These are phyloP conservation scores for Citrus trifoliata DNA, from an alignment of 345 rosid species.

Conservation along the genomic window DNA sequence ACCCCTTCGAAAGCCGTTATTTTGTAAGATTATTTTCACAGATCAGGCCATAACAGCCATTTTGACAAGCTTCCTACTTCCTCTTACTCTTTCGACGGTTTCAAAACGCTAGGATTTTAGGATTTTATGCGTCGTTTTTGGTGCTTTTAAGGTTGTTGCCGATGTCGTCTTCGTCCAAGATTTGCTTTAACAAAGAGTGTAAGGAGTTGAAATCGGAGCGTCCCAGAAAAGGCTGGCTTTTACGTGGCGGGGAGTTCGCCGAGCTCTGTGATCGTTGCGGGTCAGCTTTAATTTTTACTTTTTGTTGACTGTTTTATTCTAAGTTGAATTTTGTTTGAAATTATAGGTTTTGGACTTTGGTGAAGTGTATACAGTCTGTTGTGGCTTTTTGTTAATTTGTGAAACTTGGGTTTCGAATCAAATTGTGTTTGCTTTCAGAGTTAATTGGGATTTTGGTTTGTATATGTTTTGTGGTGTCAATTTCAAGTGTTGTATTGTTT, in stretches of 20 bases:
- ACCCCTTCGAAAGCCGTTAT: constrained; percentile 5
- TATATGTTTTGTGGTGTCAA: not conserved
- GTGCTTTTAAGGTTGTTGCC: constrained; percentile 7
- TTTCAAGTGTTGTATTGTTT: not conserved
- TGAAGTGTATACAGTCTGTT: not conserved
- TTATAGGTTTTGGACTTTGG: constrained; percentile 2
- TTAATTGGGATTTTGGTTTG: constrained; percentile 9
- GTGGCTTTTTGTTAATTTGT: constrained; percentile 5
- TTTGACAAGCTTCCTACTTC: not conserved
- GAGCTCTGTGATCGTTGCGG: constrained; percentile 96
- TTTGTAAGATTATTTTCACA: not conserved
- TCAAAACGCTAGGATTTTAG: not conserved
- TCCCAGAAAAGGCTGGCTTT: constrained; percentile 77
- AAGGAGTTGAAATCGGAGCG: constrained; percentile 50
- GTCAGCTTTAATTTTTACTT: constrained; percentile 37
- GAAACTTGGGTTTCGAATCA: not conserved
- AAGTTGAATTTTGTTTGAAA: constrained; percentile 10
- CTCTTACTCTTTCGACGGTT: not conserved
- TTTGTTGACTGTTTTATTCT: not conserved
- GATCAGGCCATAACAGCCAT: constrained; percentile 1
- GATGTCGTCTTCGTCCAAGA: constrained; percentile 35
- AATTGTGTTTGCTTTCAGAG: not conserved
- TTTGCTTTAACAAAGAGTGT: constrained; percentile 81
- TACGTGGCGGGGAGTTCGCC: constrained; percentile 77
- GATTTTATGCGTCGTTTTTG: constrained; percentile 1